Base-by-base conservation (phyloP, 768 basidiomycete genomes). In the Peribolospora baueri region DNA sequence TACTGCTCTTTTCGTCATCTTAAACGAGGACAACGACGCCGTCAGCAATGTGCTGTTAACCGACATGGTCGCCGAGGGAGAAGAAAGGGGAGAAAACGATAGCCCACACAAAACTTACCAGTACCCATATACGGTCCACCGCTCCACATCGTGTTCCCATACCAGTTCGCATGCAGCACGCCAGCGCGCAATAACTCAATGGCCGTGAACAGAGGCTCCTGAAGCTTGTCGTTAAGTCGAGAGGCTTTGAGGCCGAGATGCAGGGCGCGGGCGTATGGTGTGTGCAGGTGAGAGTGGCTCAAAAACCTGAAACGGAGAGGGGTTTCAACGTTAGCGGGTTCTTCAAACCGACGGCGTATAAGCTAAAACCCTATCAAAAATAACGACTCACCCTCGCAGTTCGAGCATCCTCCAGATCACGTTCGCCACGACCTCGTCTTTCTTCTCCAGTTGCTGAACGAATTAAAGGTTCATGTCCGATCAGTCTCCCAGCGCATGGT, bases 321-420 rank as follows among this genome's bases (percentile, higher is more conserved):
- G 49, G 52, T 52, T 50, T 54, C 49, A 8, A 7, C 5, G 37
- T 39, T 11, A 48, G 38, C 25, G 11, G 14, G 42, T 41, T 41
- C 11, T 46, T 48, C 3, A 42, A 53, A 42, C 14, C 41, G 45
- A 42, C 10, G 36, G 39, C 47, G 42, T 13, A 7, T 10, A 48
- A 11, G 41, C 49, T 3, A 51, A 41, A 25, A 25, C 6, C 36
- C 14, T 14, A 25, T 10, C 37, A 41, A 42, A 48, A 37, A 41
- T 2, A 5, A 5, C 59, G 56, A 75, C 80, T 65, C 68, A 91
- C 90, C 88, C 87, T 68, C 93, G 73, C 56, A 95, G 71, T 67
- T 95, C 91, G 55, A 98, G 75, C 76, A 97, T 95, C 53, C 91
- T 78, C 90, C 90, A 95, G 54, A 98, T 84, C 38, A 91, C 88